Evolutionary conservation across 148 eudicot genomes (phyloP).

Genomic region (Silene conica): DNA sequence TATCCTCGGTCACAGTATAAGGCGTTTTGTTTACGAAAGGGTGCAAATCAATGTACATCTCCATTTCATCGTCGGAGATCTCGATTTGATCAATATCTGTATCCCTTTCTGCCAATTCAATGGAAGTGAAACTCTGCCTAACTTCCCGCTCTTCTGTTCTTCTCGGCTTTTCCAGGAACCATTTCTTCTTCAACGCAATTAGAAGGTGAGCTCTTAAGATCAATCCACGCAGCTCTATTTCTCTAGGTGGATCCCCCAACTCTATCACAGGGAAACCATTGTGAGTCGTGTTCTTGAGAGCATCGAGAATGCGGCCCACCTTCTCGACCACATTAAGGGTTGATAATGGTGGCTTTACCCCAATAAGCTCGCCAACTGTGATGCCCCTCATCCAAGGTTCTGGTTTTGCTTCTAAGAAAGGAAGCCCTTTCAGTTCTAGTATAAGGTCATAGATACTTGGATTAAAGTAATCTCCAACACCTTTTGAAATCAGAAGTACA

Average conservation of each 20-base stretch:
- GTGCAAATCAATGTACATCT: conserved; percentile 67
- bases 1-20: conserved; percentile 69
- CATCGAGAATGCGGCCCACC: conserved; percentile 59
- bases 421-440: conserved; percentile 76
- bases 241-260: conserved; percentile 26
- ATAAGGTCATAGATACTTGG: conserved; percentile 80
- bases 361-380: conserved; percentile 68
- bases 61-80: conserved; percentile 64
- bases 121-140: conserved; percentile 44
- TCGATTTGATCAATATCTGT: conserved; percentile 46
- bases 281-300: conserved; percentile 62
- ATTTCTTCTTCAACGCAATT: conserved; percentile 67
- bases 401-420: conserved; percentile 73
- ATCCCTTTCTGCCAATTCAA: conserved; percentile 57
- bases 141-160: conserved; percentile 70
- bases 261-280: conserved; percentile 73
- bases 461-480: conserved; percentile 81
- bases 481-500: conserved; percentile 74
- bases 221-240: conserved; percentile 49
- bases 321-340: conserved; percentile 61
- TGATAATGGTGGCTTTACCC: conserved; percentile 52
- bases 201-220: conserved; percentile 71
- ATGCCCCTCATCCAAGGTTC: conserved; percentile 88
- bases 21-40: conserved; percentile 77
- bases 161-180: conserved; percentile 56